A percentile compares a stretch with the other conserved stretches of the same genome.
Conservation (phyloP, 805 yeast species). For the Spathaspora sp. region DNA sequence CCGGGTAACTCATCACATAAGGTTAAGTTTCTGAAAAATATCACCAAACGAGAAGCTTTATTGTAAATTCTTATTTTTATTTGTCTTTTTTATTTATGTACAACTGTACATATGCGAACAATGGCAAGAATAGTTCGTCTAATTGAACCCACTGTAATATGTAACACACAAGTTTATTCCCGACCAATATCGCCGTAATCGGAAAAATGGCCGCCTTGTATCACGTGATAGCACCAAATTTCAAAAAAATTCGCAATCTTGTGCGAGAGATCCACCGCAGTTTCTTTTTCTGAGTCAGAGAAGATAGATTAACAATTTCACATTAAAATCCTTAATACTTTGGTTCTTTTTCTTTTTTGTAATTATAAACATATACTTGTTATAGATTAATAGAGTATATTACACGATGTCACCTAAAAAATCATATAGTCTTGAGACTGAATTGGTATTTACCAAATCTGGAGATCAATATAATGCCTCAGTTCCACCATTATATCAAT, state of each 20-base stretch:
- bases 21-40: no score
- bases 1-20: no score
- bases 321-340: not conserved
- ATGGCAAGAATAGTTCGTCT: no score
- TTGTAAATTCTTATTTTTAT: no score
- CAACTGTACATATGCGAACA: no score
- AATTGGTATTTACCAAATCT: conserved; percentile 58
- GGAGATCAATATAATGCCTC: conserved; percentile 74
- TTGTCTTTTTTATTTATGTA: no score
- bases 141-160: no score
- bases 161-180: not conserved
- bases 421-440: conserved; percentile 60
- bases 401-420: conserved; percentile 18
- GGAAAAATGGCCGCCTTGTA: not conserved
- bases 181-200: not conserved
- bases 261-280: not conserved
- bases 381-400: not conserved
- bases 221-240: not conserved
- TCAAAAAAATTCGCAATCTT: not conserved
- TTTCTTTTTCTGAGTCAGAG: not conserved
- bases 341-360: not conserved
- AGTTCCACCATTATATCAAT: conserved; percentile 84
- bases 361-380: not conserved
- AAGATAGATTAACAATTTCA: not conserved
- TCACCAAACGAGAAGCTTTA: no score